Base-by-base conservation (phyloP, 306 rosid species). In the Sindora glabra region DNA sequence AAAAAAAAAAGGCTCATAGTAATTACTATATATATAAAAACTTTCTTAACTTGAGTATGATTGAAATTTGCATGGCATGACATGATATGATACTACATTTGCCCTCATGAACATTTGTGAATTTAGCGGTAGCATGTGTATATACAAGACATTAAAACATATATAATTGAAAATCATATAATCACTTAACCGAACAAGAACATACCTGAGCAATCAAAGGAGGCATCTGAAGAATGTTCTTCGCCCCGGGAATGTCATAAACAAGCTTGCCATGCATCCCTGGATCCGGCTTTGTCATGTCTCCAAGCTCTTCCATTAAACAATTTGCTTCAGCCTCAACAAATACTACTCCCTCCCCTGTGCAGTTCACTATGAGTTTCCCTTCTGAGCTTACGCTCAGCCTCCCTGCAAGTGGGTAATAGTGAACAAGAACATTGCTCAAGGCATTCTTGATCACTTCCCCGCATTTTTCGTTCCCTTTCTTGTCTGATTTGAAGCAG, bases 301-400 rank as follows among this genome's bases (percentile, higher is more conserved):
- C 96, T 39, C 94, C 94, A 7, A 92, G 60, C 68, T 89, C 82
- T 16, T 82, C 79, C 67, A 89, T 77, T 3, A 59, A 38, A 57
- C 85, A 78, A 52, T 86, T 78, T 30, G 96, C 96, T 71, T 89
- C 89, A 39, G 94, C 99, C 59, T 89, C 99, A 24, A 92, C 90
- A 59, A 76, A 86, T 4, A 92, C 53, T 4, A 95, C 99, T 22
- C 99, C 99, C 47, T 89, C 96, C 22, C 85, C 95, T 4, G 86
- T 83, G 74, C 99, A 89, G 4, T 86, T 81, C 48, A 92, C 94
- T 10, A 86, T 89, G 33, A 92, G 82, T 16, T 92, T 92, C 10
- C 89, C 88, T 49, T 89, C 95, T 10, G 83, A 5, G 74, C 99
- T 86, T 41, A 92, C 67, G 2, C 68, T 74, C 7, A 92, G 64